phyloP scores from a whole-genome alignment of 371 early-diverging fungal genomes.

The Mortierella sp. region DNA sequence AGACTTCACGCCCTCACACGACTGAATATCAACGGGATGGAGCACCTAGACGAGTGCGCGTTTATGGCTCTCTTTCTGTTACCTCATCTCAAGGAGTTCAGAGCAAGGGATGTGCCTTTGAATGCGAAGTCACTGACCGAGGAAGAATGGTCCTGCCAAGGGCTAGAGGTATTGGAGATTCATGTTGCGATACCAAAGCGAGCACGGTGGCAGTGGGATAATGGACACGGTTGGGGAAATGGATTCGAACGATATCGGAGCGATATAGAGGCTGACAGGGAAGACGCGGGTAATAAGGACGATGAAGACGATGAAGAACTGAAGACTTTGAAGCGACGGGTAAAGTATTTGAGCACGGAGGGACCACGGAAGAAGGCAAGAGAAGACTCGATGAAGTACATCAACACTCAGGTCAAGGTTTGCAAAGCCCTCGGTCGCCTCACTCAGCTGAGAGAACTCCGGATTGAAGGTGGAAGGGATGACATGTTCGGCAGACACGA shows the following conservation, averaged over 20 bases:
- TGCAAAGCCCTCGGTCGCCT: constrained; percentile 32
- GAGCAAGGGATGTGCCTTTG: constrained; percentile 16
- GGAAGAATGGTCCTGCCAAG: constrained; percentile 27
- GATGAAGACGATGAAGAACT: too few species aligned
- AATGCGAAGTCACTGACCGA: constrained; percentile 21
- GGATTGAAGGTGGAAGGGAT: too few species aligned
- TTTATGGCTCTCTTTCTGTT: constrained; percentile 13
- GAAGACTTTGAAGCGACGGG: too few species aligned
- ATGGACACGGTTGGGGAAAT: not conserved
- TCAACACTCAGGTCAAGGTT: not conserved
- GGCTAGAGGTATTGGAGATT: constrained; percentile 20
- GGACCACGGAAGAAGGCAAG: not conserved
- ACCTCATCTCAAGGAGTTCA: constrained; percentile 13
- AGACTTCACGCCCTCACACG: constrained; percentile 1
- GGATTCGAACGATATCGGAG: too few species aligned
- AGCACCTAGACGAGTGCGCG: not conserved
- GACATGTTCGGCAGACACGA: too few species aligned
- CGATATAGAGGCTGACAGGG: too few species aligned
- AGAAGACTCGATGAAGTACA: not conserved
- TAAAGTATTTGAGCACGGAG: too few species aligned
- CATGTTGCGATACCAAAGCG: constrained; percentile 9
- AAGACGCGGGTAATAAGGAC: too few species aligned
- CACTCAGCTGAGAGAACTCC: constrained; percentile 16
- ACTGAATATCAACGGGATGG: constrained; percentile 21
- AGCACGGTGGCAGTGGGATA: not conserved